Conservation (phyloP, 192 early-diverging fungal species). For the Cetraspora pellucida region DNA sequence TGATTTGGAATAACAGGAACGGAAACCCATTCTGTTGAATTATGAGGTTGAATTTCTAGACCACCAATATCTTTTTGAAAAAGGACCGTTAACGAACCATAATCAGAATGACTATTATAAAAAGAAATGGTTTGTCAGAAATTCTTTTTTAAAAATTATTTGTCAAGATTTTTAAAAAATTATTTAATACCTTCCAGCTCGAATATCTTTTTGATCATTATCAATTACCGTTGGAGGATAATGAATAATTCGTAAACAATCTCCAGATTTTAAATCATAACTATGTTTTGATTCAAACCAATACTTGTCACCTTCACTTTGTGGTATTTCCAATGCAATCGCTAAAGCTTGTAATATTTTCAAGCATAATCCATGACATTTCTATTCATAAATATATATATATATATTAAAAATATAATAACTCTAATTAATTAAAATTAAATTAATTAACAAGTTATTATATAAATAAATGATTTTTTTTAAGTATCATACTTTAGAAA, state of each 20-base stretch:
- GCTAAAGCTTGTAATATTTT: constrained; percentile 61
- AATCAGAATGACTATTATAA: constrained; percentile 61
- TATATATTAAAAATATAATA: too few species aligned
- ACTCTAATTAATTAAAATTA: too few species aligned
- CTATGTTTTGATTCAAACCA: constrained; percentile 55
- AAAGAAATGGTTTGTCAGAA: background rate
- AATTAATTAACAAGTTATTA: too few species aligned
- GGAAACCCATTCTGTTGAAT: constrained; percentile 55
- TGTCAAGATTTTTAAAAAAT: background rate
- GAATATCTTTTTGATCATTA: constrained; percentile 45
- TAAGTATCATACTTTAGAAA: constrained; percentile 4
- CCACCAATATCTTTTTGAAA: constrained; percentile 69
- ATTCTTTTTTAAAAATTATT: background rate
- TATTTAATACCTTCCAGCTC: constrained; percentile 53
- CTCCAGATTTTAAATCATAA: constrained; percentile 48
- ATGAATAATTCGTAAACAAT: constrained; percentile 60
- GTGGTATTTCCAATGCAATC: constrained; percentile 62
- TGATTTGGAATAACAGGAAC: constrained; percentile 59
- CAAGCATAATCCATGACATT: constrained; percentile 50
- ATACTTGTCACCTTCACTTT: constrained; percentile 51
- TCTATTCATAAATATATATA: constrained; percentile 36
- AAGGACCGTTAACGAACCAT: constrained; percentile 68
- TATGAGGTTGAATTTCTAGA: constrained; percentile 53
- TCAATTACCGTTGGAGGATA: constrained; percentile 56
- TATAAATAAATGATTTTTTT: too few species aligned